phyloP scores from a whole-genome alignment of 2,329 filamentous ascomycete genomes.

The Trichoderma koningii region DNA sequence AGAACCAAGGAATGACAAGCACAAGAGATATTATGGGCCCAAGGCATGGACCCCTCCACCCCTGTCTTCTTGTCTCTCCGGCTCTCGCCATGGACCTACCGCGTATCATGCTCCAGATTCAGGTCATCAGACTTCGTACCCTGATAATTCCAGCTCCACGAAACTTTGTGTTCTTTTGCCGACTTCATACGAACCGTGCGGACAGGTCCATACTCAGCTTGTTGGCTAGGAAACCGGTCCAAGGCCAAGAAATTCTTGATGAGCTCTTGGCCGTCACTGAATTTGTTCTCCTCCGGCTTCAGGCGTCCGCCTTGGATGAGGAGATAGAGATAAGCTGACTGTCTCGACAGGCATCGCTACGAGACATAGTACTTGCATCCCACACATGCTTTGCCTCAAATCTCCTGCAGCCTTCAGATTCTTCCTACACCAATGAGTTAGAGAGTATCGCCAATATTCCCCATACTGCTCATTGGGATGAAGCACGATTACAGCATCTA shows the following conservation, averaged over 20 bases:
- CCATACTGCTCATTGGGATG: neutral
- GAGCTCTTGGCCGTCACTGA: neutral
- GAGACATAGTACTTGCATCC: neutral
- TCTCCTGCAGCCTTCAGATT: neutral
- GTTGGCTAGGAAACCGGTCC: neutral
- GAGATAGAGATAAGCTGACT: neutral
- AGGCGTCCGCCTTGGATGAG: neutral
- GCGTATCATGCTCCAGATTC: neutral
- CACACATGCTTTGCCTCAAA: neutral
- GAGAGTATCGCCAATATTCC: neutral
- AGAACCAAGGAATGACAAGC: neutral
- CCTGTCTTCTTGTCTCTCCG: neutral
- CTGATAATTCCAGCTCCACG: neutral
- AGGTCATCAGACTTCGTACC: neutral
- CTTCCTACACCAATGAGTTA: neutral
- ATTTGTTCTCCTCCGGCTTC: neutral
- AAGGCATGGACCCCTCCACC: neutral
- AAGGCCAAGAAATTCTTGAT: neutral
- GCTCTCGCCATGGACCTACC: slow-evolving; percentile 1
- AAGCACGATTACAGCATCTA: neutral
- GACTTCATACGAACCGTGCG: neutral
- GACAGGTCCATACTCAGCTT: neutral
- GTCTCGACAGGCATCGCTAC: neutral
- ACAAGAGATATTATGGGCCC: neutral
- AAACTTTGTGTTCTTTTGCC: neutral